Conservation (phyloP, 2,329 filamentous ascomycete species). For the Penicillium sp. region DNA sequence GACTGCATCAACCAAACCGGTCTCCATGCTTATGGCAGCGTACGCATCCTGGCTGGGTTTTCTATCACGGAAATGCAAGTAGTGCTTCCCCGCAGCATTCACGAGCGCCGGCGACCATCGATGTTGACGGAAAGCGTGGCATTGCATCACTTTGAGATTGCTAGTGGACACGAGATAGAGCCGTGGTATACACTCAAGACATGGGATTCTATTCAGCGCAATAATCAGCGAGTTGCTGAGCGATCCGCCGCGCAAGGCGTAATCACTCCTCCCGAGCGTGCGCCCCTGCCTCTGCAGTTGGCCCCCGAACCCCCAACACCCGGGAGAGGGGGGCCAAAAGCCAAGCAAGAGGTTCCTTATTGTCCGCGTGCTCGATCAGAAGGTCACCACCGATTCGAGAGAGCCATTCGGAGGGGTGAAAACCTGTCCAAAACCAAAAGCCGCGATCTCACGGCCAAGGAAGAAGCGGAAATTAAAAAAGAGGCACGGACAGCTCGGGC, state of each 20-base stretch:
- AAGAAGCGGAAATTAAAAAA: neutral
- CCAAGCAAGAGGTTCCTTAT: slow-evolving; percentile 19
- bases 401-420: slow-evolving; percentile 13
- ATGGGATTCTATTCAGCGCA: slow-evolving; percentile 25
- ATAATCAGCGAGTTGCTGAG: slow-evolving; percentile 29
- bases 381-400: neutral
- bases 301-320: slow-evolving; percentile 24
- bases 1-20: slow-evolving; percentile 59
- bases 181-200: slow-evolving; percentile 24
- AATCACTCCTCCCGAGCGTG: slow-evolving; percentile 32
- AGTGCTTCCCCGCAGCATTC: slow-evolving; percentile 62
- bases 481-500: slow-evolving; percentile 3
- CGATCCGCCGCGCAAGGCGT: slow-evolving; percentile 30
- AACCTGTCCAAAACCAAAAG: neutral
- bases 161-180: slow-evolving; percentile 39
- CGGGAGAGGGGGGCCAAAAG: slow-evolving; percentile 8
- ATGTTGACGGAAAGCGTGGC: slow-evolving; percentile 59
- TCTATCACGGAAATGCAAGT: slow-evolving; percentile 59
- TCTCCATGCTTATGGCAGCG: slow-evolving; percentile 74
- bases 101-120: slow-evolving; percentile 57
- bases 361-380: slow-evolving; percentile 38
- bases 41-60: slow-evolving; percentile 77
- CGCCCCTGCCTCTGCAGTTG: slow-evolving; percentile 20
- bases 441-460: too few species aligned
- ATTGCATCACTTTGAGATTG: slow-evolving; percentile 54